Percentiles rank a stretch among this genome's conserved stretches.
Evolutionary conservation across 352 stramenopile species (phyloP).

Genomic region (Phytophthora agathidicida): DNA sequence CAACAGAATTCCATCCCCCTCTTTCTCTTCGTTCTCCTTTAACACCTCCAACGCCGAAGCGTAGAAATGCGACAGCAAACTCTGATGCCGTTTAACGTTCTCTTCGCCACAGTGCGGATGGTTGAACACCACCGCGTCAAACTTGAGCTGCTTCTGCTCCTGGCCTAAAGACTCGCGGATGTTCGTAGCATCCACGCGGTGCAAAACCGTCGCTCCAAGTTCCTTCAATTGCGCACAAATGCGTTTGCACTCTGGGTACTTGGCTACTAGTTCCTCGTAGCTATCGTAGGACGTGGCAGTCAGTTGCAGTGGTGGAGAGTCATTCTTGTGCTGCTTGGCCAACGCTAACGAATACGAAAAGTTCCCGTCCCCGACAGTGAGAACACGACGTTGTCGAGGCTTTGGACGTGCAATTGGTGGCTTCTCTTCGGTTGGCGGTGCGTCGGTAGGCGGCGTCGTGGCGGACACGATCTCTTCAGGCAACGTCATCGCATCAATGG

Average conservation of each 20-base stretch:
- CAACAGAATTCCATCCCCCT: constrained; percentile 50
- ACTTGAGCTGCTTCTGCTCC: constrained; percentile 29
- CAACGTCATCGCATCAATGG: constrained; percentile 14
- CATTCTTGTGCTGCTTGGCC: constrained; percentile 34
- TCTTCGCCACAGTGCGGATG: constrained; percentile 94
- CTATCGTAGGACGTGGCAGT: constrained; percentile 71
- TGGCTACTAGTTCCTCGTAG: constrained; percentile 59
- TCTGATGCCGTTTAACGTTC: constrained; percentile 85
- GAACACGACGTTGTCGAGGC: constrained; percentile 31
- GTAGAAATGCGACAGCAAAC: constrained; percentile 93
- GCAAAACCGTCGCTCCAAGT: constrained; percentile 49
- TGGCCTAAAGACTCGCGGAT: constrained; percentile 43
- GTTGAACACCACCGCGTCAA: constrained; percentile 93
- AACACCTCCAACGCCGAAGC: constrained; percentile 63
- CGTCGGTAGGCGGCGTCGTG: not conserved
- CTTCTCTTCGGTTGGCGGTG: not conserved
- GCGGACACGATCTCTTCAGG: not conserved
- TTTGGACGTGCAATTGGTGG: not conserved
- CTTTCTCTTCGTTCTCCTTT: constrained; percentile 4
- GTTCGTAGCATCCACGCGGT: constrained; percentile 76
- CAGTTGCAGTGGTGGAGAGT: constrained; percentile 26
- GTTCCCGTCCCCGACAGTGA: constrained; percentile 94
- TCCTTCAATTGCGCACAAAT: constrained; percentile 50
- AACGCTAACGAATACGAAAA: constrained; percentile 92
- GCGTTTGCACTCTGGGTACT: constrained; percentile 60